Evolutionary conservation across 2,329 filamentous ascomycete species (phyloP).

Genomic region (Aspergillus sp.): DNA sequence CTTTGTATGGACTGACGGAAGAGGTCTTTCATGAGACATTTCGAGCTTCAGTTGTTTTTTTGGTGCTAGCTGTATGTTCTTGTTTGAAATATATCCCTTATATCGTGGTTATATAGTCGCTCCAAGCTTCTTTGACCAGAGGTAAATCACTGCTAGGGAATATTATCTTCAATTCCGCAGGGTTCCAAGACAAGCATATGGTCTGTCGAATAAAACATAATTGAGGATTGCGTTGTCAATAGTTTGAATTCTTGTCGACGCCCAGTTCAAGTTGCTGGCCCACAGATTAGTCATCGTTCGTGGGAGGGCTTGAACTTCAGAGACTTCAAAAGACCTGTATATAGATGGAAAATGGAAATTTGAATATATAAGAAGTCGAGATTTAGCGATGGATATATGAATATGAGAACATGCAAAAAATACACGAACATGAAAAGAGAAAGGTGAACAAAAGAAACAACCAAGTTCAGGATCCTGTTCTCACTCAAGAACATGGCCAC

Average conservation of each 20-base stretch:
- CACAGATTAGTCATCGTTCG: not conserved
- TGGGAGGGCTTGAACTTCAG: no score
- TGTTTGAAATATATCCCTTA: no score
- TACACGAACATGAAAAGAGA: conserved; percentile 1
- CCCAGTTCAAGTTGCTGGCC: not conserved
- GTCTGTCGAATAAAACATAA: no score
- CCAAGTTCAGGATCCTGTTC: conserved; percentile 15
- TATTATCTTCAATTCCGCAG: no score
- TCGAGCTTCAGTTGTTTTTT: conserved; percentile 3
- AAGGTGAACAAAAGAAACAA: conserved; percentile 2
- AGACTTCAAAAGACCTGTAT: no score
- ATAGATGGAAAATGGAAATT: not conserved
- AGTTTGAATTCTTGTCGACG: no score
- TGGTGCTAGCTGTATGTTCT: no score
- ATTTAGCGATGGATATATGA: conserved; percentile 1
- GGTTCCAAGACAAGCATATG: no score
- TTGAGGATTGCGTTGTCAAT: no score
- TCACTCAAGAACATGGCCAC: conserved; percentile 18
- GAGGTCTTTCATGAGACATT: conserved; percentile 12
- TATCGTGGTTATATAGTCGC: no score
- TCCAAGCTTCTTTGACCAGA: no score
- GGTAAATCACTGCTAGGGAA: no score
- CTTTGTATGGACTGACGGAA: conserved; percentile 16
- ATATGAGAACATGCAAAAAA: conserved; percentile 7
- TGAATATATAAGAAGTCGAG: not conserved